Evolutionary conservation across 805 yeast genomes (phyloP).

Genomic region (Pichia exigua): DNA sequence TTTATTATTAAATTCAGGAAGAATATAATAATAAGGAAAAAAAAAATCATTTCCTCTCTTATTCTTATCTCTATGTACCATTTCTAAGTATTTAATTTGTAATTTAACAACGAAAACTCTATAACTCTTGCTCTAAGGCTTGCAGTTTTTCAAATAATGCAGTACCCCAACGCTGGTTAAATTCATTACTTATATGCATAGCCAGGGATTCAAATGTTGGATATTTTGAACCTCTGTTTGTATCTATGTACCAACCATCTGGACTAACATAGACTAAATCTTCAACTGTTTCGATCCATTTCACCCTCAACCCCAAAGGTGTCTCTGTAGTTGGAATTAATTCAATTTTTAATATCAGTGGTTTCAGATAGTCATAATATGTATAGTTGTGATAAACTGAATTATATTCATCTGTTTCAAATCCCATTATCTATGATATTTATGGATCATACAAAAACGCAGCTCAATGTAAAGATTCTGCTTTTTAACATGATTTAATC

Average conservation of each 20-base stretch:
- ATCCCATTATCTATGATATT: neutral
- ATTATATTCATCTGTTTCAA: neutral
- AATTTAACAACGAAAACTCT: neutral
- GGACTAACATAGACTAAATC: constrained; percentile 14
- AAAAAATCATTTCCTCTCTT: neutral
- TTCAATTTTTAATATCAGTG: constrained; percentile 2
- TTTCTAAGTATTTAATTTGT: neutral
- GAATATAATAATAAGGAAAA: constrained; percentile 24
- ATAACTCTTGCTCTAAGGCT: neutral
- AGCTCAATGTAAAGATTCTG: too few species aligned
- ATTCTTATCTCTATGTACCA: neutral
- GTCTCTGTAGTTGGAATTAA: neutral
- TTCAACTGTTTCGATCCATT: constrained; percentile 1
- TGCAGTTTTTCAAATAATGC: constrained; percentile 7
- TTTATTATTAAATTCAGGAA: constrained; percentile 54
- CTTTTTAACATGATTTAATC: too few species aligned
- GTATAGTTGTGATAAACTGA: constrained; percentile 5
- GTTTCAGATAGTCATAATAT: constrained; percentile 1
- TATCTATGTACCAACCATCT: constrained; percentile 22
- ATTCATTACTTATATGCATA: constrained; percentile 10
- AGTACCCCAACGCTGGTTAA: constrained; percentile 15
- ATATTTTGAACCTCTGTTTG: constrained; percentile 1
- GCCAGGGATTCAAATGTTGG: constrained; percentile 29
- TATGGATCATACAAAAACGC: too few species aligned
- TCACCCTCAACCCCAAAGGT: neutral